Conservation (phyloP, 257 asterid species). For the Ilex asprella region DNA sequence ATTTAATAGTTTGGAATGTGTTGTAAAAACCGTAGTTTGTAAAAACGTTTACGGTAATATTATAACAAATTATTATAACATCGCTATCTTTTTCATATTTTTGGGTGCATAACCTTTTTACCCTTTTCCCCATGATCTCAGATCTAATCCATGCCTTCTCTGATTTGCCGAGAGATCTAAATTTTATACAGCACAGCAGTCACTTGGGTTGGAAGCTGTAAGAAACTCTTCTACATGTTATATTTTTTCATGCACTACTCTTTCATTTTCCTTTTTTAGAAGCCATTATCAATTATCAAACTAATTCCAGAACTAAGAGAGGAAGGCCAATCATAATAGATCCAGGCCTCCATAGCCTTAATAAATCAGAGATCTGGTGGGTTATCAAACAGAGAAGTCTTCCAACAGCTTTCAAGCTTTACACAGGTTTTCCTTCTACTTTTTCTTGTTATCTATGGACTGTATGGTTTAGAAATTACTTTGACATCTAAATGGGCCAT, state of each 20-base stretch:
- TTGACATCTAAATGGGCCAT: too few species aligned
- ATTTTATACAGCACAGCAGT: conserved; percentile 83
- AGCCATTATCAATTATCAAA: too few species aligned
- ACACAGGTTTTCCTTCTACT: conserved; percentile 48
- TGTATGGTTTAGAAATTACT: too few species aligned
- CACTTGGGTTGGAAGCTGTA: conserved; percentile 86
- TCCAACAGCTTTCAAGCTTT: conserved; percentile 89
- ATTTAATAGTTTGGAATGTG: too few species aligned
- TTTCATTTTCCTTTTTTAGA: too few species aligned
- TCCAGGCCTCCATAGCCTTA: conserved; percentile 68
- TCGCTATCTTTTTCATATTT: too few species aligned
- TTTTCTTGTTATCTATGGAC: neutral
- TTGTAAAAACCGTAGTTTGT: too few species aligned
- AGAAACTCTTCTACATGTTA: conserved; percentile 9
- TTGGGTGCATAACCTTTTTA: neutral
- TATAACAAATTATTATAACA: too few species aligned
- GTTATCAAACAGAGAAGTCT: conserved; percentile 77
- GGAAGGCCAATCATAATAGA: conserved; percentile 82
- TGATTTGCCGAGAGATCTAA: conserved; percentile 61
- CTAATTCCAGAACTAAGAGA: conserved; percentile 57
- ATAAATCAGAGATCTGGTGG: conserved; percentile 93
- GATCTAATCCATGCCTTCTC: conserved; percentile 87
- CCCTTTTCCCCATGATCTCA: conserved; percentile 21
- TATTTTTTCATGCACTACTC: too few species aligned
- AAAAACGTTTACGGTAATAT: too few species aligned